Evolutionary conservation across 306 rosid genomes (phyloP).

Genomic region (Gillenia trifoliata): DNA sequence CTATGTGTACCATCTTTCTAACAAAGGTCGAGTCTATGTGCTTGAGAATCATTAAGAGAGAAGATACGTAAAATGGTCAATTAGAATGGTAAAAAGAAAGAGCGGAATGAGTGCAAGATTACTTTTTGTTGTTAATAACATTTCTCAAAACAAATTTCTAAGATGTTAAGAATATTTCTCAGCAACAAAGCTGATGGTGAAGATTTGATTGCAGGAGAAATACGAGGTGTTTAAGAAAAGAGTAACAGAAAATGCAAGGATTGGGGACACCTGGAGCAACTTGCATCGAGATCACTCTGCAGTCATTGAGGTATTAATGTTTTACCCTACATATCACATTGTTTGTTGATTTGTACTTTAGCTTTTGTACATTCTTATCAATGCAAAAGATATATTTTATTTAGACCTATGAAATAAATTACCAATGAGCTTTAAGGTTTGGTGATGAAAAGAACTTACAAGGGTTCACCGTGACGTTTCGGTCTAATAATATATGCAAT

Average conservation of each 20-base stretch:
- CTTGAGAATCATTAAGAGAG: background rate
- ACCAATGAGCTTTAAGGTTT: background rate
- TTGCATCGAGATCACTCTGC: conserved; percentile 39
- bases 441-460: background rate
- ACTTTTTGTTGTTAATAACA: too few species aligned
- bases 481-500: too few species aligned
- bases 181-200: background rate
- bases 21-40: background rate
- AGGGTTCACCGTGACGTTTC: too few species aligned
- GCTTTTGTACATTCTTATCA: too few species aligned
- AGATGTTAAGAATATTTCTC: too few species aligned
- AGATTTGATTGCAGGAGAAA: conserved; percentile 35
- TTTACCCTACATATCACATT: too few species aligned
- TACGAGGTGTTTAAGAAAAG: conserved; percentile 39
- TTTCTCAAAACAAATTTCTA: too few species aligned
- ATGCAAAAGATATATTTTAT: too few species aligned
- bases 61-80: background rate
- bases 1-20: too few species aligned
- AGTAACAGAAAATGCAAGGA: conserved; percentile 8
- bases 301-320: conserved; percentile 40
- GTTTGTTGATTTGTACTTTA: too few species aligned
- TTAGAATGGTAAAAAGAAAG: background rate
- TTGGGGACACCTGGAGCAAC: conserved; percentile 13
- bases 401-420: background rate
- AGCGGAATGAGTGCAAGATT: too few species aligned